Base-by-base conservation (phyloP, 2,329 filamentous ascomycete species). In the Trichoderma citrinoviride region DNA sequence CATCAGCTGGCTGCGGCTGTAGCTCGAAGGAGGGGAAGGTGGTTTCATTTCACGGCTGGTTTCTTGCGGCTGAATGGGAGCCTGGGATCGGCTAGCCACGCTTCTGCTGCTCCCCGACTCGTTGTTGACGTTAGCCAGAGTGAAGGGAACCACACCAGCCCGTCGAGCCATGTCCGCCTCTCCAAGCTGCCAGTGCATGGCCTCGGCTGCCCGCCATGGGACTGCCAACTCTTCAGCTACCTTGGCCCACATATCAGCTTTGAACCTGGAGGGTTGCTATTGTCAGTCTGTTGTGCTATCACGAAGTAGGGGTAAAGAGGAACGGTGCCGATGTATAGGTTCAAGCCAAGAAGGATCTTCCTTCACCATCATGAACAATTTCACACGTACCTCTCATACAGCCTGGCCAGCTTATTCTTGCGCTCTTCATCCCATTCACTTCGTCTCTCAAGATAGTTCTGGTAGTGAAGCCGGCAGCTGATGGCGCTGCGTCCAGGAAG, bases 121-220 rank as follows among this genome's bases (percentile, higher is more conserved):
- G 65, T 79, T 73, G 50, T 84, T 82, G 68, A 84, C 80, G 57
- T 83, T 80, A 58, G 88, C 87, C 33, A 92, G 80, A 3, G 88
- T 87, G 77, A 97, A 97, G 1, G 94, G 92, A 7, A 91, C 89
- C 43, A 95, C 92, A 50, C 95, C 95, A 47, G 94, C 94, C 65
- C 94, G 89, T 67, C 90, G 87, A 54, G 93, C 93, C 92, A 99
- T 98, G 72, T 98, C 95, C 71, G 88, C 83, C 76, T 97, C 92
- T 68, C 94, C 94, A 63, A 99, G 83, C 73, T 96, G 91, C 94
- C 95, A 99, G 78, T 98, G 95, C 93, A 97, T 97, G 5, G 92
- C 93, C 78, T 99, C 94, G 54, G 92, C 94, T 19, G 95, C 93
- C 73, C 95, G 86, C 94, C 94, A 98, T 41, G 94, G 95, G 65